These are phyloP conservation scores for Hypoxylon sp. DNA, from an alignment of 2,329 filamentous ascomycete genomes.

Conservation along the genomic window DNA sequence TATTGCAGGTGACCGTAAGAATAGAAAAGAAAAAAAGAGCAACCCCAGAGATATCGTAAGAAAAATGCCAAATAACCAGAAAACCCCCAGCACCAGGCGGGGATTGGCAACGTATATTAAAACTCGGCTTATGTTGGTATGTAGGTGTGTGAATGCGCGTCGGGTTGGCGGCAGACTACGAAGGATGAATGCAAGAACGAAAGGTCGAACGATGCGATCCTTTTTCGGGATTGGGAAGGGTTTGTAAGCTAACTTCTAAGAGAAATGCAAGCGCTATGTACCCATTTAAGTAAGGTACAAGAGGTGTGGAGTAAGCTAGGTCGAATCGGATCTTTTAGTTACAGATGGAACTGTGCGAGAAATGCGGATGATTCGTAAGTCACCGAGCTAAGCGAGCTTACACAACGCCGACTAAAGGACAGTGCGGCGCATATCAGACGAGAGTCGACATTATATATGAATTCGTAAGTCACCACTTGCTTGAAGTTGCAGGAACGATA, in stretches of 20 bases:
- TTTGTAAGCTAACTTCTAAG: constrained; percentile 33
- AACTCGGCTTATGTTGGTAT: constrained; percentile 5
- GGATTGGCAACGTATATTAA: constrained; percentile 27
- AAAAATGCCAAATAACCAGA: constrained; percentile 14
- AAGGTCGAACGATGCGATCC: constrained; percentile 32
- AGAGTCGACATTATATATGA: no score
- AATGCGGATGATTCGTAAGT: no score
- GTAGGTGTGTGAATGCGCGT: constrained; percentile 1
- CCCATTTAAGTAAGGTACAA: constrained; percentile 1
- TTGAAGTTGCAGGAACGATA: constrained; percentile 4
- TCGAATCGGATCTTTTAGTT: constrained; percentile 23
- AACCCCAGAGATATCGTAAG: no score
- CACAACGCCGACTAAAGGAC: constrained; percentile 1
- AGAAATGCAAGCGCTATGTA: constrained; percentile 9
- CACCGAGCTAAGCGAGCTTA: constrained; percentile 14
- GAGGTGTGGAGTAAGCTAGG: constrained; percentile 17
- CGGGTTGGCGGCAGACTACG: not conserved
- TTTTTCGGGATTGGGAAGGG: constrained; percentile 18
- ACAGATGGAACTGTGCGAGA: constrained; percentile 1
- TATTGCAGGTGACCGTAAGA: constrained; percentile 7
- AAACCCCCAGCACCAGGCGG: constrained; percentile 36
- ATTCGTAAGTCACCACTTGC: no score
- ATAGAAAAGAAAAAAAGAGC: constrained; percentile 18
- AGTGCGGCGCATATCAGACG: constrained; percentile 10
- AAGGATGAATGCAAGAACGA: constrained; percentile 23